Percentiles rank a stretch among this genome's conserved stretches.
Evolutionary conservation across 768 basidiomycete genomes (phyloP).

Genomic region (Naganishia vaughanmartiniae): DNA sequence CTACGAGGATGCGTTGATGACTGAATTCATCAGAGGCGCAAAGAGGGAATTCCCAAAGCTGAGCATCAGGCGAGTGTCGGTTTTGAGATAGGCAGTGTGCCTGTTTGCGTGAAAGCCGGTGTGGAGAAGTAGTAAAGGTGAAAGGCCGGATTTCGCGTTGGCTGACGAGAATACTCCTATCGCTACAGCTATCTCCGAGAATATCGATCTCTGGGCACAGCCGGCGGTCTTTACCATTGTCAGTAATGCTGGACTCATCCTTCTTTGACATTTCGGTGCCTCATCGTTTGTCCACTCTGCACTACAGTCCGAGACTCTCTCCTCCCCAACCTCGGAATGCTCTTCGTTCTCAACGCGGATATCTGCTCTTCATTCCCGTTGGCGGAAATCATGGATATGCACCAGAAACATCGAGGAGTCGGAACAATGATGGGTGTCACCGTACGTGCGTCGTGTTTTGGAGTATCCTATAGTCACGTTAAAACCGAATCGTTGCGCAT

Average conservation of each 20-base stretch:
- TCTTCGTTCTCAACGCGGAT: slow-evolving; percentile 57
- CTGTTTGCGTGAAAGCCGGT: neutral
- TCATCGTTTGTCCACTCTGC: slow-evolving; percentile 33
- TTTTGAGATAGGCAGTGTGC: neutral
- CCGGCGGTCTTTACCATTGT: slow-evolving; percentile 53
- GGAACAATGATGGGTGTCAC: slow-evolving; percentile 55
- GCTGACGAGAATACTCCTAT: neutral
- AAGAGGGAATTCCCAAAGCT: slow-evolving; percentile 55
- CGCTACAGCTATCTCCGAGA: slow-evolving; percentile 54
- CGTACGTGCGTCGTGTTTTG: slow-evolving; percentile 33
- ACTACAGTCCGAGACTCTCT: slow-evolving; percentile 53
- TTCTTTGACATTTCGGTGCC: neutral
- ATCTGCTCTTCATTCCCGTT: slow-evolving; percentile 54
- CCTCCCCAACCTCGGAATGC: slow-evolving; percentile 51
- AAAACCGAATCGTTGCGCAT: neutral
- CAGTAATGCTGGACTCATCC: slow-evolving; percentile 25
- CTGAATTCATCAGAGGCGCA: slow-evolving; percentile 53
- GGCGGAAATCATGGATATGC: slow-evolving; percentile 50
- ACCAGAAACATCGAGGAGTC: slow-evolving; percentile 53
- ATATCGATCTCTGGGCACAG: slow-evolving; percentile 54
- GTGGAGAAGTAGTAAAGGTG: neutral
- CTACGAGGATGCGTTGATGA: slow-evolving; percentile 54
- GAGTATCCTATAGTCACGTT: no score
- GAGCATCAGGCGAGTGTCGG: slow-evolving; percentile 42
- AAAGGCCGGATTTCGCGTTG: neutral